Conservation (phyloP, 129 eudicot genomes). For the Solidago caesia region DNA sequence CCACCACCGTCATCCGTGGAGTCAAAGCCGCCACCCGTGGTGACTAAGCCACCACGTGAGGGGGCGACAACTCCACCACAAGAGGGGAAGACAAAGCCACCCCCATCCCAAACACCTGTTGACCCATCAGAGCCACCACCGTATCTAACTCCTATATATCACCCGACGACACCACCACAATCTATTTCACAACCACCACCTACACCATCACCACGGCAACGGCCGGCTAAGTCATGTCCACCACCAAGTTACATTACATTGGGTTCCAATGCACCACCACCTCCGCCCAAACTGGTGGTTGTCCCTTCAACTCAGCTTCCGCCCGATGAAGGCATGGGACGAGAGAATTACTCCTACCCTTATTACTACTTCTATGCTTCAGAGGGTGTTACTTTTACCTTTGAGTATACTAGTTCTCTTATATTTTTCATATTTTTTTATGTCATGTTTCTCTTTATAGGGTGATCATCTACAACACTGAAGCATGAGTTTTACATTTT, state of each 20-base stretch:
- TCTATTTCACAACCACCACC: slow-evolving; percentile 24
- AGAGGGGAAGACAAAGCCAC: slow-evolving; percentile 31
- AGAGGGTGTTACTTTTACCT: slow-evolving; percentile 32
- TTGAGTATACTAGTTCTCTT: slow-evolving; percentile 6
- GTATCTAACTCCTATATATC: slow-evolving; percentile 34
- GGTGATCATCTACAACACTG: slow-evolving; percentile 17
- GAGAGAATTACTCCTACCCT: slow-evolving; percentile 37
- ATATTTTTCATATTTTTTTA: slow-evolving; percentile 21
- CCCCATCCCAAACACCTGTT: slow-evolving; percentile 21
- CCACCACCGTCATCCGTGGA: slow-evolving; percentile 49
- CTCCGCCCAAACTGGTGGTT: slow-evolving; percentile 30
- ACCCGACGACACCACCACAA: slow-evolving; percentile 29
- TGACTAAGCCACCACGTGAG: slow-evolving; percentile 24
- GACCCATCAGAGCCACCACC: slow-evolving; percentile 43
- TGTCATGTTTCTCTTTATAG: slow-evolving; percentile 21
- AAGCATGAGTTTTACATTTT: slow-evolving; percentile 8
- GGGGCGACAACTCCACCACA: slow-evolving; percentile 35
- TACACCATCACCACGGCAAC: slow-evolving; percentile 23
- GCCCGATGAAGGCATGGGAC: slow-evolving; percentile 24
- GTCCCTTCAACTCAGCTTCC: slow-evolving; percentile 44
- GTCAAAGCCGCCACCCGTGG: slow-evolving; percentile 23
- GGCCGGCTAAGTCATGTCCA: slow-evolving; percentile 34
- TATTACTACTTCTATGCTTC: slow-evolving; percentile 62
- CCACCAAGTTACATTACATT: slow-evolving; percentile 40
- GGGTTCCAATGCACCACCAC: slow-evolving; percentile 41